phyloP scores from a whole-genome alignment of 139 green algal genomes.

The Chlamydomonas applanata region DNA sequence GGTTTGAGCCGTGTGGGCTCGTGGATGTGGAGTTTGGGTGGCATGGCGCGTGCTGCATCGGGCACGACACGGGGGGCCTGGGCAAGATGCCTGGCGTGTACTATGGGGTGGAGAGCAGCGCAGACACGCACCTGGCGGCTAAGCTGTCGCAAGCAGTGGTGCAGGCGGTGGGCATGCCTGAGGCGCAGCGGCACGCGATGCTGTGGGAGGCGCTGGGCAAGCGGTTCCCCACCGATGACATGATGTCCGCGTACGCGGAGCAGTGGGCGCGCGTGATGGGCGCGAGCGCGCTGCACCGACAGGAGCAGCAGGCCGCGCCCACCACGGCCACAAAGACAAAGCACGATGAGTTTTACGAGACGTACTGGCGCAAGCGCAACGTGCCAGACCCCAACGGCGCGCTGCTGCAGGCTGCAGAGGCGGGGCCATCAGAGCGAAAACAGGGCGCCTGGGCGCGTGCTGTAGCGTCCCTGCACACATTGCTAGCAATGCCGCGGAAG shows the following conservation, averaged over 20 bases:
- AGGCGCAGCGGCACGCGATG: background rate
- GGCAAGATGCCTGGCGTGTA: slow-evolving; percentile 51
- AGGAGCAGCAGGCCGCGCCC: no score
- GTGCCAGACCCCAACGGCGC: no score
- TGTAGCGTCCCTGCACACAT: no score
- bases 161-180: slow-evolving; percentile 7
- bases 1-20: slow-evolving; percentile 49
- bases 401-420: no score
- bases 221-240: slow-evolving; percentile 5
- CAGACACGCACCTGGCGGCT: slow-evolving; percentile 18
- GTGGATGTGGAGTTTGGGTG: slow-evolving; percentile 51
- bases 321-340: no score
- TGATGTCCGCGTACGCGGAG: slow-evolving; percentile 16
- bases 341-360: no score
- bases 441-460: no score
- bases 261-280: slow-evolving; percentile 13
- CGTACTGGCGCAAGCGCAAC: no score
- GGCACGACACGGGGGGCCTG: slow-evolving; percentile 34
- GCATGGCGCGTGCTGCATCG: slow-evolving; percentile 27
- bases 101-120: slow-evolving; percentile 23
- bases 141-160: slow-evolving; percentile 18
- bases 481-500: no score
- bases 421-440: no score
- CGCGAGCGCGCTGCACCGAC: no score
- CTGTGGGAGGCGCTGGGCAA: slow-evolving; percentile 4